Evolutionary conservation across 306 rosid species (phyloP), one percentile per base, ranked within the genome.

Genomic region (Begonia loranthoides): DNA sequence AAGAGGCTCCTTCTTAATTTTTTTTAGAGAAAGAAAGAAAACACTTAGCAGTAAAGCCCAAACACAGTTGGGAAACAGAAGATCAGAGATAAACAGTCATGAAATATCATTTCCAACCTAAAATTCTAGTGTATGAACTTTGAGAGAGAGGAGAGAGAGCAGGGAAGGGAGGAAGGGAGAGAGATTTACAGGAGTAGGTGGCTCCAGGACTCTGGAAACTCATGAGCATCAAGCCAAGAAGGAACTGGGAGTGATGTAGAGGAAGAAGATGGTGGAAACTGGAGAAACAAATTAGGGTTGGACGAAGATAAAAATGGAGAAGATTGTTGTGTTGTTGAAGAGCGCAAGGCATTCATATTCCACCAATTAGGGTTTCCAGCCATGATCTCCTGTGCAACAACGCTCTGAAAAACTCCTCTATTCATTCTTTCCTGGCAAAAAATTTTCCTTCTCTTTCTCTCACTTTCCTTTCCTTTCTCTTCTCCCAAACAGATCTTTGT

Each of bases 291-390:
- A 67, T 55, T 71, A 15, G 78, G 45, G 19, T 59, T 12, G 38
- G 71, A 40, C 16, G 67, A 38, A 41, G 46, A 9, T 9, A 41
- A 41, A 34, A 47, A 47, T 2, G 71, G 51, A 49, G 60, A 56
- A 55, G 68, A 51, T 17, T 65, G 69, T 6, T 59, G 55, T 12
- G 14, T 68, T 55, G 77, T 9, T 19, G 76, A 76, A 1, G 93
- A 72, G 38, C 75, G 68, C 85, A 76, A 66, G 66, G 47, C 73
- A 60, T 82, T 90, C 76, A 80, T 70, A 67, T 70, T 82, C 99
- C 96, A 92, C 93, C 87, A 83, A 50, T 71, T 92, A 74, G 99
- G 87, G 84, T 86, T 86, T 49, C 87, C 88, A 52, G 89, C 71
- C 43, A 62, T 69, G 77, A 92, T 86, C 68, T 83, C 94, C 69